These are phyloP conservation scores for Fonsecaea monophora DNA, from an alignment of 2,329 filamentous ascomycete genomes.

Conservation along the genomic window DNA sequence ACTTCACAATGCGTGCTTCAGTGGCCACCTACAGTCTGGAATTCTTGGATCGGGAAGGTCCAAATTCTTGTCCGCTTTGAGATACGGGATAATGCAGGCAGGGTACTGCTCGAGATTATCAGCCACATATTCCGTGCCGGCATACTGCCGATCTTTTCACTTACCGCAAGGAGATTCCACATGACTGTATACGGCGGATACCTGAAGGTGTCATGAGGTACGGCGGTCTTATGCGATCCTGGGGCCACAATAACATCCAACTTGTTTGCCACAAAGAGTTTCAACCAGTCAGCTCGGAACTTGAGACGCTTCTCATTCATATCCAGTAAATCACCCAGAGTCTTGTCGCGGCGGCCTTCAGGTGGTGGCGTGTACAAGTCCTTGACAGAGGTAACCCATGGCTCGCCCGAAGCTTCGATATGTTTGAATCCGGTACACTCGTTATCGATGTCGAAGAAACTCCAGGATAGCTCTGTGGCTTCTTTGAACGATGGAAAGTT, in stretches of 20 bases:
- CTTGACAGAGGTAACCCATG: constrained; percentile 31
- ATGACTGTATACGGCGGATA: constrained; percentile 55
- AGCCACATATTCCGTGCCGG: neutral
- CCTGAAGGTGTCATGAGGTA: constrained; percentile 63
- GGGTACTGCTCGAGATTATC: constrained; percentile 52
- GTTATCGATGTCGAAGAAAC: constrained; percentile 31
- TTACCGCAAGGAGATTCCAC: constrained; percentile 64
- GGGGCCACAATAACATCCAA: constrained; percentile 69
- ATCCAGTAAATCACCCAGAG: constrained; percentile 26
- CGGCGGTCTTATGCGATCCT: constrained; percentile 65
- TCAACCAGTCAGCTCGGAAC: constrained; percentile 30
- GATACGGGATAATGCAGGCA: constrained; percentile 57
- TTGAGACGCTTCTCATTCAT: constrained; percentile 27
- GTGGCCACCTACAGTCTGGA: constrained; percentile 27
- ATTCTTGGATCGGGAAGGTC: constrained; percentile 44
- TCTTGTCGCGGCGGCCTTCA: constrained; percentile 24
- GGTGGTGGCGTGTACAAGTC: constrained; percentile 33
- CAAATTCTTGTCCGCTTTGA: constrained; percentile 50
- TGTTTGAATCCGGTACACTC: constrained; percentile 38
- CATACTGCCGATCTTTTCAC: constrained; percentile 37
- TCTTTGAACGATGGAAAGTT: constrained; percentile 31
- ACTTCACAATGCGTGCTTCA: constrained; percentile 41
- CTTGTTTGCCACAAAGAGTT: constrained; percentile 45
- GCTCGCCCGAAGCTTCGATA: constrained; percentile 42
- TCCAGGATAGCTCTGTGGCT: constrained; percentile 25